Percentiles rank a stretch among this genome's conserved stretches.
phyloP scores from a whole-genome alignment of 2,329 filamentous ascomycete species.

The Diaporthe caulivora region DNA sequence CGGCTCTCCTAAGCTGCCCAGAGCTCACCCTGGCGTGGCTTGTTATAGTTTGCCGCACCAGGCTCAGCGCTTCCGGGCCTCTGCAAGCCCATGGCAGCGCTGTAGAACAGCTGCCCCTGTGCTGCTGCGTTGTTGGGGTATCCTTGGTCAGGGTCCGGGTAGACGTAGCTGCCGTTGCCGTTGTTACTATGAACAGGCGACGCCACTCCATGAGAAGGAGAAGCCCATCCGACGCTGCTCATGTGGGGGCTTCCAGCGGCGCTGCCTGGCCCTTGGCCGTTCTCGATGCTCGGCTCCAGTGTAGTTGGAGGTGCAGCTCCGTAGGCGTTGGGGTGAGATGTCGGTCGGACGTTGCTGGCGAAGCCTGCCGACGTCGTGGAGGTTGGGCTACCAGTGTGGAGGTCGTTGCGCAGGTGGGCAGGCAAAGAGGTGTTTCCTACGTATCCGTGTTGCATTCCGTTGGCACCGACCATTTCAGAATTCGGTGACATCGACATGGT shows the following conservation, averaged over 20 bases:
- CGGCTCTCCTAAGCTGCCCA: slow-evolving; percentile 54
- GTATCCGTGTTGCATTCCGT: slow-evolving; percentile 79
- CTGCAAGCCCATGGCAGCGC: slow-evolving; percentile 71
- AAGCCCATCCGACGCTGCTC: slow-evolving; percentile 85
- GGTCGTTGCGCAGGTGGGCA: slow-evolving; percentile 82
- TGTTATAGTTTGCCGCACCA: slow-evolving; percentile 67
- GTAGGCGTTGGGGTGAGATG: slow-evolving; percentile 87
- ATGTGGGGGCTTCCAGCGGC: slow-evolving; percentile 90
- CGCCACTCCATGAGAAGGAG: slow-evolving; percentile 76
- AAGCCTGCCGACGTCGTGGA: slow-evolving; percentile 75
- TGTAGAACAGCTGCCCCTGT: slow-evolving; percentile 77
- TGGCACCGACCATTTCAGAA: slow-evolving; percentile 78
- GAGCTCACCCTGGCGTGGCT: slow-evolving; percentile 67
- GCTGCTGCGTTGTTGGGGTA: slow-evolving; percentile 68
- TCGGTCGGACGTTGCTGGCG: slow-evolving; percentile 72
- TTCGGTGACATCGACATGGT: slow-evolving; percentile 84
- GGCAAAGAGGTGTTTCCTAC: slow-evolving; percentile 84
- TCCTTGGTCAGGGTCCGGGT: slow-evolving; percentile 81
- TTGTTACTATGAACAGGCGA: slow-evolving; percentile 74
- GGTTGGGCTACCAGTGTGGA: slow-evolving; percentile 77
- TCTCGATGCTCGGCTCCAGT: slow-evolving; percentile 86
- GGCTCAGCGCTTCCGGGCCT: slow-evolving; percentile 82
- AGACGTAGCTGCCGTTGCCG: slow-evolving; percentile 74
- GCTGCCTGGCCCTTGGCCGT: slow-evolving; percentile 77
- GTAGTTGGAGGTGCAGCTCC: slow-evolving; percentile 78